Conservation (phyloP, 2,329 filamentous ascomycete genomes). For the Scytalidium sp. region DNA sequence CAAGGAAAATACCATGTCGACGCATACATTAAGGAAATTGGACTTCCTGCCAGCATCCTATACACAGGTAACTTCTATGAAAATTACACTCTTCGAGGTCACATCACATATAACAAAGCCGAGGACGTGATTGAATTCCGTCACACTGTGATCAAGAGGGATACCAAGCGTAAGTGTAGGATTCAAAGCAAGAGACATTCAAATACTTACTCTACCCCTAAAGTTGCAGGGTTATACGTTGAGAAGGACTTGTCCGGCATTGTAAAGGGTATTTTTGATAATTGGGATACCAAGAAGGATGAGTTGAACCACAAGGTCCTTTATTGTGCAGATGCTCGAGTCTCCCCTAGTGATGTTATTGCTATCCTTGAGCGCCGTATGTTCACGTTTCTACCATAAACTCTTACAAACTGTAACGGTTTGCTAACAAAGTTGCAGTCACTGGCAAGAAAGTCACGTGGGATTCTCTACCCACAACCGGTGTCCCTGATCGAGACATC, state of each 20-base stretch:
- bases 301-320: slow-evolving; percentile 8
- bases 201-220: neutral
- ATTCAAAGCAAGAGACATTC: neutral
- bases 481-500: slow-evolving; percentile 19
- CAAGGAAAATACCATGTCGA: slow-evolving; percentile 20
- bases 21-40: slow-evolving; percentile 13
- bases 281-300: slow-evolving; percentile 17
- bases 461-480: slow-evolving; percentile 16
- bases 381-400: neutral
- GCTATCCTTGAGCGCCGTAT: slow-evolving; percentile 5
- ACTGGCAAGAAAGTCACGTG: slow-evolving; percentile 16
- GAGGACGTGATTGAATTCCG: slow-evolving; percentile 4
- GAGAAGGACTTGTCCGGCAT: slow-evolving; percentile 12
- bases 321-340: slow-evolving; percentile 1
- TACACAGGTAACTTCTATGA: slow-evolving; percentile 17
- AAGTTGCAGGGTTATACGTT: slow-evolving; percentile 8
- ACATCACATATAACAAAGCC: slow-evolving; percentile 5
- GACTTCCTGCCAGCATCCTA: slow-evolving; percentile 15
- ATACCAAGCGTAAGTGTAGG: slow-evolving; percentile 3
- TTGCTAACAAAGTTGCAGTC: slow-evolving; percentile 7
- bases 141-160: slow-evolving; percentile 3
- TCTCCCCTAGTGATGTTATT: slow-evolving; percentile 3
- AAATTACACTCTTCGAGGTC: slow-evolving; percentile 6
- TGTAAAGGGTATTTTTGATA: slow-evolving; percentile 15
- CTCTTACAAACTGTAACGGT: neutral